Evolutionary conservation across 768 basidiomycete genomes (phyloP), one percentile per base, ranked within the genome.

Genomic region (Boletus speciosus): DNA sequence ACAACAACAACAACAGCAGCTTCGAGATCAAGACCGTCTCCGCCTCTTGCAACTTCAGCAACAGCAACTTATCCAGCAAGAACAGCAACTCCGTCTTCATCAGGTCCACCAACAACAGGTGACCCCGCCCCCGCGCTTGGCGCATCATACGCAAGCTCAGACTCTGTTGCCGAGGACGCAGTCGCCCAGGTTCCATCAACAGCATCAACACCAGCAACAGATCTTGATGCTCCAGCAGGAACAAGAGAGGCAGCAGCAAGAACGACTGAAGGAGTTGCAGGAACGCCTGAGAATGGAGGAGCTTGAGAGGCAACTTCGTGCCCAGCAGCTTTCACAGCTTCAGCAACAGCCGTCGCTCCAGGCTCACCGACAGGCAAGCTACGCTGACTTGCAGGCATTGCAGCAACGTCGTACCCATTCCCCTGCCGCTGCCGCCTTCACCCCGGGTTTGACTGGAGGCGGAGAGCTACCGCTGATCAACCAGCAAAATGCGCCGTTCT

Each of bases 111-210:
- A 70, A 31, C 70, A 76, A 47, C 66, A 64, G 46, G 59, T 47
- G 21, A 85, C 86, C 0, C 85, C 89, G 2, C 85, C 88, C 29
- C 86, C 88, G 29, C 80, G 87, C 38, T 83, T 89, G 83, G 80
- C 82, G 29, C 60, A 69, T 19, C 70, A 69, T 38, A 43, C 59
- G n/a, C 66, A 59, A 23, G 31, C 55, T 11, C 66, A 63, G 49
- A 42, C 46, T 4, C 32, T 69, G 41, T 43, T 70, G 41, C 83
- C 86, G 6, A 79, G 81, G 21, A 83, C 86, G 4, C 88, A 88
- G 61, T 89, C 88, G 3, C 88, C 87, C n/a, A 81, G 87, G 19
- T 88, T 90, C 68, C 79, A 86, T 59, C 86, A 88, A 51, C 84
- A 87, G 60, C 80, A 86, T 53, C 86, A 88, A 54, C 84, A 87